Evolutionary conservation across 805 yeast genomes (phyloP).

Genomic region (Candida glaebosa): DNA sequence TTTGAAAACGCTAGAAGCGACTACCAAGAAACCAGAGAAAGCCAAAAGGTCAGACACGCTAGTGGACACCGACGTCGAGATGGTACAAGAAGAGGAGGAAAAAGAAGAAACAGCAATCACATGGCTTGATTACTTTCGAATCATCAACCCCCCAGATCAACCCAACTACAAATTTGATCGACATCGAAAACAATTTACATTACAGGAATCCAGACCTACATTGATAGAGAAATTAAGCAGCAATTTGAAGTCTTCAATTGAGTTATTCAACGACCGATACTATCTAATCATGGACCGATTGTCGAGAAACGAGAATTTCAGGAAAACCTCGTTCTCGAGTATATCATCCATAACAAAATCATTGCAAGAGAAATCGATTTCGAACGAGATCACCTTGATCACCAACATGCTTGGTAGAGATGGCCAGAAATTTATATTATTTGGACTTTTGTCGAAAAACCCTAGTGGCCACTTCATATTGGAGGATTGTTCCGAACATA

Average conservation of each 20-base stretch:
- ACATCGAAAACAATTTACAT: slow-evolving; percentile 57
- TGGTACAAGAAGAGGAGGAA: slow-evolving; percentile 11
- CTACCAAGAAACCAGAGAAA: slow-evolving; percentile 18
- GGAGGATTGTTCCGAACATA: slow-evolving; percentile 77
- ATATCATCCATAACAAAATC: slow-evolving; percentile 40
- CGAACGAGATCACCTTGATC: slow-evolving; percentile 58
- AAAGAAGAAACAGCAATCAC: slow-evolving; percentile 26
- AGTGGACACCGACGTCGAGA: slow-evolving; percentile 11
- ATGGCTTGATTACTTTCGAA: slow-evolving; percentile 72
- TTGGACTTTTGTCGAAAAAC: slow-evolving; percentile 70
- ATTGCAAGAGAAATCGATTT: slow-evolving; percentile 9
- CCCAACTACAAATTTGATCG: slow-evolving; percentile 63
- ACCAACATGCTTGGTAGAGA: slow-evolving; percentile 86
- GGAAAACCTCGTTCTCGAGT: slow-evolving; percentile 43
- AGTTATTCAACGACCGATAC: slow-evolving; percentile 53
- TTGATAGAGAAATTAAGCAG: slow-evolving; percentile 11
- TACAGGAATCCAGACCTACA: slow-evolving; percentile 12
- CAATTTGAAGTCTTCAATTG: slow-evolving; percentile 23
- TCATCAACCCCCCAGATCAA: slow-evolving; percentile 62
- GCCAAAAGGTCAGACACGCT: slow-evolving; percentile 23
- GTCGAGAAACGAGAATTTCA: slow-evolving; percentile 72
- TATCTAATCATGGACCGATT: slow-evolving; percentile 66
- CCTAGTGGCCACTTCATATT: slow-evolving; percentile 67
- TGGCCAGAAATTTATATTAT: slow-evolving; percentile 67
- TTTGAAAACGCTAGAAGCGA: slow-evolving; percentile 62